These are phyloP conservation scores for Eucalyptus tenuipes DNA, from an alignment of 345 rosid genomes.

Conservation along the genomic window DNA sequence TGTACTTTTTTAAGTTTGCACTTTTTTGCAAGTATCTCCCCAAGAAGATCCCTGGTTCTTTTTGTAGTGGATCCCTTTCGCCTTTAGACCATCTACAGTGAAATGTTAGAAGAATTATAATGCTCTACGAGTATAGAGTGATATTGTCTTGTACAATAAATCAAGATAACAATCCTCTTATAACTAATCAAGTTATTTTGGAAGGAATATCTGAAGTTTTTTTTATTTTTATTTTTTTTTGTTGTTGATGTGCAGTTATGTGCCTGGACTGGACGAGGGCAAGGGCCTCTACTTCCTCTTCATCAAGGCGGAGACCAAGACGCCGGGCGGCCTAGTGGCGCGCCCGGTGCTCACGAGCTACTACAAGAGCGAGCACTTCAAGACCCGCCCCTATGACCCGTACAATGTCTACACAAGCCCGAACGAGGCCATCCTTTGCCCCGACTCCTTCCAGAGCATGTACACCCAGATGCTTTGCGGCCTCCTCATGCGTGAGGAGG, in stretches of 20 bases:
- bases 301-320: constrained; percentile 20
- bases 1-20: not conserved
- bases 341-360: constrained; percentile 31
- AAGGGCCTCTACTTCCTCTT: constrained; percentile 24
- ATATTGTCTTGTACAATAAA: not conserved
- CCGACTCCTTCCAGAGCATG: constrained; percentile 28
- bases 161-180: not conserved
- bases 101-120: not conserved
- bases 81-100: not conserved
- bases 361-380: constrained; percentile 24
- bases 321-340: constrained; percentile 20
- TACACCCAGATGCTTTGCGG: constrained; percentile 7
- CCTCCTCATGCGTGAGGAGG: constrained; percentile 9
- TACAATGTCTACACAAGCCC: constrained; percentile 28
- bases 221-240: not conserved
- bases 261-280: constrained; percentile 24
- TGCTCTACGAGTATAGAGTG: not conserved
- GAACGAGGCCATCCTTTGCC: constrained; percentile 19
- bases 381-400: constrained; percentile 20
- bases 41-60: not conserved
- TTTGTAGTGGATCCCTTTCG: not conserved
- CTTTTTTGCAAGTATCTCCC: not conserved
- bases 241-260: not conserved
- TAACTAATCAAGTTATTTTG: not conserved
- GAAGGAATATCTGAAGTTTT: not conserved